Base-by-base conservation (phyloP, 305 asterid species). In the Caryopteris hybrid region DNA sequence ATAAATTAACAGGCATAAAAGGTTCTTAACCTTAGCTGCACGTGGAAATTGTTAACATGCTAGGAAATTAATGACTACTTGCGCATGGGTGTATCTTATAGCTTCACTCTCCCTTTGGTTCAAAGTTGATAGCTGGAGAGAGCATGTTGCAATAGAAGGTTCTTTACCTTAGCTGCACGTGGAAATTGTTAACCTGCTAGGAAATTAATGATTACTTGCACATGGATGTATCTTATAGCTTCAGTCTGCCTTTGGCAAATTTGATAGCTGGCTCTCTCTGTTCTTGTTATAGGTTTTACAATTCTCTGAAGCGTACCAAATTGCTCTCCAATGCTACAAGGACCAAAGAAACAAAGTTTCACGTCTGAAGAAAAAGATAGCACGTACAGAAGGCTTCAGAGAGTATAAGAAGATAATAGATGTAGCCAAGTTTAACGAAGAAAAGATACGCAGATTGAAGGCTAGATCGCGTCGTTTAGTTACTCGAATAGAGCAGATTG, bases 311-410 rank as follows among this genome's bases (percentile, higher is more conserved):
- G 79, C 87, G 66, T 95, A 91, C 84, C 78, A 80, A 80, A 82
- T 82, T 68, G 87, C 88, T 20, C 79, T 95, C 73, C 87, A 92
- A 74, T 25, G 82, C 85, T 95, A 95, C 87, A 91, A 86, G 84
- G 87, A 84, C 79, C 99, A 91, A 79, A 81, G 97, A 74, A 95
- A 81, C 81, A 95, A 84, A 81, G 97, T 95, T 71, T 72, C 99
- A 14, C 95, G 91, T 69, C 75, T 86, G 81, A 95, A 89, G 90
- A 95, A 89, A 81, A 89, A 67, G 82, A 89, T 91, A 75, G 84
- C 96, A 39, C 96, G 94, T 20, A 74, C 96, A 23, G 94, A 83
- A 82, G 98, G 97, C 77, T 95, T 88, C 83, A 95, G 83, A 81
- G 96, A 89, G 64, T 95, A 91, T 72, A 92, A 88, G 80, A 95